Percentiles rank a stretch among this genome's conserved stretches.
Conservation (phyloP, 352 stramenopile species). For the Globisporangium okanoganense region DNA sequence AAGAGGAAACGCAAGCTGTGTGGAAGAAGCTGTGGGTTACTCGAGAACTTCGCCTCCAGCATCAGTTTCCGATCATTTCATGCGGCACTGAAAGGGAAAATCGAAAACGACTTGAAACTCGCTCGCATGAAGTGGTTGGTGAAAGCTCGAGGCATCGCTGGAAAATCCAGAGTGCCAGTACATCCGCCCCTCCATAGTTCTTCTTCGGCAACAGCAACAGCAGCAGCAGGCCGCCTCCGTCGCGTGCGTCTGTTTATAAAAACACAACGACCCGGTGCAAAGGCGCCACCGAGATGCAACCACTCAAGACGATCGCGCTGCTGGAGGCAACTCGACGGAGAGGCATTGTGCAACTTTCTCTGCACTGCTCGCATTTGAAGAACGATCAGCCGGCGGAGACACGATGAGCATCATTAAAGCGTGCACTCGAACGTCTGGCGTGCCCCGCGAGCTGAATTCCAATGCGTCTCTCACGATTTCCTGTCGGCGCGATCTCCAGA, state of each 20-base stretch:
- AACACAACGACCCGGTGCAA: not conserved
- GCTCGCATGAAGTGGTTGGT: not conserved
- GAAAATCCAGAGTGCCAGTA: slow-evolving; percentile 5
- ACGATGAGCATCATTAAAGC: slow-evolving; percentile 7
- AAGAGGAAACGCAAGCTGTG: not conserved
- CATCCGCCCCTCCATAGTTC: slow-evolving; percentile 2
- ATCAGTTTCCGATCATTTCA: not conserved
- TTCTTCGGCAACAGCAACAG: slow-evolving; percentile 4
- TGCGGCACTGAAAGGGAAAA: not conserved
- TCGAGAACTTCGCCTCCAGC: not conserved
- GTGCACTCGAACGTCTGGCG: not conserved
- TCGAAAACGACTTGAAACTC: not conserved
- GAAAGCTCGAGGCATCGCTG: not conserved
- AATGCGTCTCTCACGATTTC: not conserved
- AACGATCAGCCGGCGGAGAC: not conserved
- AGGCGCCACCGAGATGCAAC: slow-evolving; percentile 11
- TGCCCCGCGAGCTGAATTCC: not conserved
- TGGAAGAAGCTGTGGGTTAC: not conserved
- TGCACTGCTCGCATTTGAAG: not conserved
- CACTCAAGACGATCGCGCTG: not conserved
- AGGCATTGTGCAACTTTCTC: slow-evolving; percentile 7
- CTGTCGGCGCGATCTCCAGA: slow-evolving; percentile 10
- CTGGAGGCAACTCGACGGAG: not conserved
- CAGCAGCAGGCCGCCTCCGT: not conserved
- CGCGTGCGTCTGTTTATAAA: slow-evolving; percentile 12